A percentile compares a stretch with the other conserved stretches of the same genome.
phyloP scores from a whole-genome alignment of 192 early-diverging fungal species.

The Backusella psychrophila region DNA sequence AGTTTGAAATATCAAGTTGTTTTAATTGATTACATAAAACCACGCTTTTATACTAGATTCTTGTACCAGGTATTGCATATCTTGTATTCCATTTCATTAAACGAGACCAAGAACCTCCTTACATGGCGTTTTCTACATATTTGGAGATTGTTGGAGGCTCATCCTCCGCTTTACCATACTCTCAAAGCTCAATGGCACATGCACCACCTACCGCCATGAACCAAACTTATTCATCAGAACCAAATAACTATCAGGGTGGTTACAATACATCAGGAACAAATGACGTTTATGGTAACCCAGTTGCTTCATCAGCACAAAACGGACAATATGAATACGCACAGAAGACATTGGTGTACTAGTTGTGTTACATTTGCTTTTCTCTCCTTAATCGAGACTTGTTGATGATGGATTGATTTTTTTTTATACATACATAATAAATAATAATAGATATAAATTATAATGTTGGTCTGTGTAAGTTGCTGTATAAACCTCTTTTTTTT shows the following conservation, averaged over 20 bases:
- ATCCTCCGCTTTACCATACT: neutral
- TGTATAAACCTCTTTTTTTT: no score
- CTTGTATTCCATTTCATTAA: neutral
- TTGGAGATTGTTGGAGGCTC: neutral
- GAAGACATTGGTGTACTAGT: neutral
- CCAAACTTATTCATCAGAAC: neutral
- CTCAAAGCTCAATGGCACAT: neutral
- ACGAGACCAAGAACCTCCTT: neutral
- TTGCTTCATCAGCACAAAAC: neutral
- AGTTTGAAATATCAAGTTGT: neutral
- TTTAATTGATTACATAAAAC: neutral
- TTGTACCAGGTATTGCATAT: neutral
- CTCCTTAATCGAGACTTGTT: neutral
- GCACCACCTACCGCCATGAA: neutral
- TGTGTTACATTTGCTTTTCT: neutral
- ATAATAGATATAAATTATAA: neutral
- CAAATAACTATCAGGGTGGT: neutral
- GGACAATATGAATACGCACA: slow-evolving; percentile 1
- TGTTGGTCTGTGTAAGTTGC: no score
- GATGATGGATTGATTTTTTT: neutral
- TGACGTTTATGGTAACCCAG: neutral
- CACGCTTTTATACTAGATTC: neutral
- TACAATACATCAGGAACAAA: neutral
- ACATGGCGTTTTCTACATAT: slow-evolving; percentile 3
- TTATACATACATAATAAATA: neutral